Evolutionary conservation across 306 rosid genomes (phyloP).

Genomic region (Glycine soja): DNA sequence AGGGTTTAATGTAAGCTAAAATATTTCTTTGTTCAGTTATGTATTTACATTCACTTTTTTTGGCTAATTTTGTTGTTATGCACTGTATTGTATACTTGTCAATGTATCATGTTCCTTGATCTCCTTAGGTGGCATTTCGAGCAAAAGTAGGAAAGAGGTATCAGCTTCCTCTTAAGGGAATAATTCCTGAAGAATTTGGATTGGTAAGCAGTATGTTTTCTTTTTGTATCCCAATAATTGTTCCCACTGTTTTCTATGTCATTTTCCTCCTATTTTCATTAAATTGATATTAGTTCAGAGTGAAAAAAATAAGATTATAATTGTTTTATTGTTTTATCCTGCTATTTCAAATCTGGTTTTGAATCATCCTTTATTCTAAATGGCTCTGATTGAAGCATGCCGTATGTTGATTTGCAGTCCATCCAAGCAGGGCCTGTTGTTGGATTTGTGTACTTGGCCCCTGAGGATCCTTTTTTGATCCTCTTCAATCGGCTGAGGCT

Average conservation of each 20-base stretch:
- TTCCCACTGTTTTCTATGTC: neutral
- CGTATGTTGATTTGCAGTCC: conserved; percentile 13
- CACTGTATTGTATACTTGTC: neutral
- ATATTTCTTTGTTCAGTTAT: conserved; percentile 1
- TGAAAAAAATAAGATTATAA: neutral
- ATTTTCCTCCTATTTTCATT: neutral
- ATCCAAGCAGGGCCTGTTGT: neutral
- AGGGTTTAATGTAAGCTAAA: neutral
- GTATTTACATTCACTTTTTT: conserved; percentile 4
- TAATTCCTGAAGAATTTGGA: conserved; percentile 19
- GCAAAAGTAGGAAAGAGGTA: conserved; percentile 25
- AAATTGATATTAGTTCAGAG: neutral
- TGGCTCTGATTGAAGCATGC: neutral
- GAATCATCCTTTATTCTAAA: neutral
- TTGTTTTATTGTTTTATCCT: neutral
- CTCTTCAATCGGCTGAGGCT: neutral
- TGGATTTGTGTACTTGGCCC: conserved; percentile 25
- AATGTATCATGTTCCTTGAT: conserved; percentile 4
- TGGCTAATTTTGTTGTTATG: neutral
- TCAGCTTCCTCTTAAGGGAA: neutral
- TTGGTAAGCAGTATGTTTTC: conserved; percentile 6
- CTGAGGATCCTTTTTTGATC: neutral
- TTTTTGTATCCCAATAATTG: neutral
- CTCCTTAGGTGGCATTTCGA: conserved; percentile 35
- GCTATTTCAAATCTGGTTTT: neutral